Evolutionary conservation across 164 flowering plant genomes (phyloP).

Genomic region (Buxus sempervirens): DNA sequence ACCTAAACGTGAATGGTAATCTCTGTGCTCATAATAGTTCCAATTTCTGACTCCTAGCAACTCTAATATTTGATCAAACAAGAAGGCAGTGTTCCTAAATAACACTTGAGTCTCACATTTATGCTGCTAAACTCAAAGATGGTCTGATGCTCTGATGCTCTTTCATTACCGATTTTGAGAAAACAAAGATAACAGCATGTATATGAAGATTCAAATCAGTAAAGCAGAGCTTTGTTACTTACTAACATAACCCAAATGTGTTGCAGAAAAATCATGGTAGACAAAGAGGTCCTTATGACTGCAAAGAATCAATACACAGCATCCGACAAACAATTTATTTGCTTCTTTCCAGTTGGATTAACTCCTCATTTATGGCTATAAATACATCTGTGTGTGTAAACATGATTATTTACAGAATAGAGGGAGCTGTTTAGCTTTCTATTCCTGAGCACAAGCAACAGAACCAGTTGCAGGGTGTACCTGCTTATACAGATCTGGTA

Average conservation of each 20-base stretch:
- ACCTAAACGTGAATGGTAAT: no score
- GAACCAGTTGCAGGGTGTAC: slow-evolving; percentile 1
- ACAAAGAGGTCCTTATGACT: background rate
- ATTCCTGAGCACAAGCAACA: background rate
- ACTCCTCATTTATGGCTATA: background rate
- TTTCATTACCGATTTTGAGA: no score
- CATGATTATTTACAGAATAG: slow-evolving; percentile 2
- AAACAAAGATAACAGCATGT: no score
- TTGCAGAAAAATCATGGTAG: background rate
- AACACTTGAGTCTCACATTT: no score
- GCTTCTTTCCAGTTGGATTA: background rate
- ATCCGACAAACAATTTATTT: background rate
- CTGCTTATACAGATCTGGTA: background rate
- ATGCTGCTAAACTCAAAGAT: no score
- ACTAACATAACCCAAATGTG: background rate
- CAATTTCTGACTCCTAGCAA: no score
- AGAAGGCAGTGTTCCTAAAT: no score
- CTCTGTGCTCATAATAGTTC: no score
- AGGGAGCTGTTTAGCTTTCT: background rate
- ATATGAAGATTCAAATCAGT: background rate
- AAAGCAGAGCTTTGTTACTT: background rate
- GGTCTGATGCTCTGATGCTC: no score
- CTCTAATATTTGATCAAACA: no score
- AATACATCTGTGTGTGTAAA: background rate
- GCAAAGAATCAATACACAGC: background rate